These are phyloP conservation scores for Conringia planisiliqua DNA, from an alignment of 345 rosid species.

Conservation along the genomic window DNA sequence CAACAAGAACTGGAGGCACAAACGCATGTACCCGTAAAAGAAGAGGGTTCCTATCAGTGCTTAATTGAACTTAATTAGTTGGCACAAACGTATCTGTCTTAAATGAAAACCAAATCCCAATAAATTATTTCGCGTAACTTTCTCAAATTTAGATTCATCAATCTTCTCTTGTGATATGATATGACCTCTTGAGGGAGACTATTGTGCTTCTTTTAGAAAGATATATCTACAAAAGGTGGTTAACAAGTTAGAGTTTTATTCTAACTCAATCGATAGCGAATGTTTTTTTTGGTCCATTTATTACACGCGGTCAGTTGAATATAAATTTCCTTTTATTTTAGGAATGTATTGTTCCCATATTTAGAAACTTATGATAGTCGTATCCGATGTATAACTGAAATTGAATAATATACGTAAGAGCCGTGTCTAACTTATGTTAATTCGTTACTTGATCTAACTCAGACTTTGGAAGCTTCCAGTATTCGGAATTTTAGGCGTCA, in stretches of 20 bases:
- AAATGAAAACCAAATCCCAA: background rate
- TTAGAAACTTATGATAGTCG: background rate
- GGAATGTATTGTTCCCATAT: background rate
- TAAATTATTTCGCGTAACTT: background rate
- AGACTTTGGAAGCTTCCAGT: background rate
- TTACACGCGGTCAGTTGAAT: constrained; percentile 1
- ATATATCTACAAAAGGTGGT: background rate
- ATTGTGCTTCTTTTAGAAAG: background rate
- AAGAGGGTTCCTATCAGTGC: background rate
- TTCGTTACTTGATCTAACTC: background rate
- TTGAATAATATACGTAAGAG: background rate
- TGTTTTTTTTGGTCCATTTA: constrained; percentile 13
- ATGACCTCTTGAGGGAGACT: background rate
- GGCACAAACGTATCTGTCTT: background rate
- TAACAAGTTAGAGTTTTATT: constrained; percentile 3
- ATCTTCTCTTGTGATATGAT: constrained; percentile 3
- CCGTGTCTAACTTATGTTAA: background rate
- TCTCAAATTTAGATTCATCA: background rate
- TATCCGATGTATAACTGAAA: background rate
- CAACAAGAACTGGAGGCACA: constrained; percentile 1
- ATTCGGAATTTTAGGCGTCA: background rate
- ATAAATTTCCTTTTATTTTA: background rate
- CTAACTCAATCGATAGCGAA: background rate
- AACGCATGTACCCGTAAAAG: background rate
- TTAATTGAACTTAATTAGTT: background rate